A percentile compares a stretch with the other conserved stretches of the same genome.
These are phyloP conservation scores for Camelina sativa DNA, from an alignment of 345 rosid species.

Conservation along the genomic window DNA sequence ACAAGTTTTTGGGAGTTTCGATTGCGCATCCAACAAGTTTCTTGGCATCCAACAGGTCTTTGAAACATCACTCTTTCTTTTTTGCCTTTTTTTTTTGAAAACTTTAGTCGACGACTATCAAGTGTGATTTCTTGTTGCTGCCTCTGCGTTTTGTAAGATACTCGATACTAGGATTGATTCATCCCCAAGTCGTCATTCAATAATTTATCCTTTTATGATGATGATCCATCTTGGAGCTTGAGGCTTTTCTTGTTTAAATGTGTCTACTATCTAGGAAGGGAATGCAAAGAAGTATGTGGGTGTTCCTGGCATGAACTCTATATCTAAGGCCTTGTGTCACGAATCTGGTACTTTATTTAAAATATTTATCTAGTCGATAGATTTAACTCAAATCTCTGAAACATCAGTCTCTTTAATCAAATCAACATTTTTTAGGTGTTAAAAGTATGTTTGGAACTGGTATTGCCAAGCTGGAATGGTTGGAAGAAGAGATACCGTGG, in stretches of 20 bases:
- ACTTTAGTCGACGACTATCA: no score
- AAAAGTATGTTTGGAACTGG: conserved; percentile 67
- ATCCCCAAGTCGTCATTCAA: not conserved
- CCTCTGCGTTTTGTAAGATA: not conserved
- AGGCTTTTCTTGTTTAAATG: not conserved
- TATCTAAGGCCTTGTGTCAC: conserved; percentile 65
- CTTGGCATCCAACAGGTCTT: conserved; percentile 60
- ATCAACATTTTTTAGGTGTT: conserved; percentile 55
- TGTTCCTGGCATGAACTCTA: conserved; percentile 83
- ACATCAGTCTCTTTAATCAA: not conserved
- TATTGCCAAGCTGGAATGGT: conserved; percentile 72
- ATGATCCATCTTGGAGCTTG: not conserved
- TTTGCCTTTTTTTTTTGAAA: no score
- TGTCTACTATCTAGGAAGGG: conserved; percentile 55
- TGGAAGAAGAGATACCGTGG: conserved; percentile 66
- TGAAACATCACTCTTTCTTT: not conserved
- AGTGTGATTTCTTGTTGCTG: not conserved
- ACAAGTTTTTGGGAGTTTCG: conserved; percentile 60
- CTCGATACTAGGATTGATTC: not conserved
- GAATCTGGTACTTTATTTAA: conserved; percentile 56
- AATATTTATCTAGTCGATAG: not conserved
- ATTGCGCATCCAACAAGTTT: conserved; percentile 60
- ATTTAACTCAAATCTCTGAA: conserved; percentile 10
- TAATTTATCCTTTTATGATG: no score
- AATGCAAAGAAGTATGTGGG: conserved; percentile 70